Conservation (phyloP, 192 early-diverging fungal species). For the Umbelopsis vinacea region DNA sequence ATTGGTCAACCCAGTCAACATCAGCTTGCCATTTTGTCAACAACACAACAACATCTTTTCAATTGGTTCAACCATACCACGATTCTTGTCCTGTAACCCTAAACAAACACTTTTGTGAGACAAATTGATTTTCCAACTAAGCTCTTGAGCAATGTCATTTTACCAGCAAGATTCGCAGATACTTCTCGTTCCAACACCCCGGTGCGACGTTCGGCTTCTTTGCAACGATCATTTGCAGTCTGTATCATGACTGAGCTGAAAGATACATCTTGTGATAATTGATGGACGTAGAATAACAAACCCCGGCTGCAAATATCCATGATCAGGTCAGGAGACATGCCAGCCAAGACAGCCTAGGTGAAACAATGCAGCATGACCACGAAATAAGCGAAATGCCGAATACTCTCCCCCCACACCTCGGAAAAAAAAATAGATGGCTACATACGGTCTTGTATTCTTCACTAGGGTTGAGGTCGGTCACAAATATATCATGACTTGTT, state of each 20-base stretch:
- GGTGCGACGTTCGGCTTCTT: constrained; percentile 37
- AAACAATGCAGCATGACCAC: not conserved
- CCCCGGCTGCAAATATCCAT: constrained; percentile 69
- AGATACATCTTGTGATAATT: constrained; percentile 59
- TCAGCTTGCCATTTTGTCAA: no score
- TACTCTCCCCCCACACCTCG: not conserved
- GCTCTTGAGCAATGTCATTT: no score
- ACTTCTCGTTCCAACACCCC: constrained; percentile 41
- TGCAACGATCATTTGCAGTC: constrained; percentile 42
- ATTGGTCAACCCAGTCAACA: not conserved
- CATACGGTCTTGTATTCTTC: constrained; percentile 69
- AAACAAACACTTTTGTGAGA: not conserved
- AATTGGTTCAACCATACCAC: constrained; percentile 4
- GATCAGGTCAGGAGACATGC: constrained; percentile 62
- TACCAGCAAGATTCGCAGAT: constrained; percentile 4
- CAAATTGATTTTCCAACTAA: not conserved
- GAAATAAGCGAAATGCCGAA: not conserved
- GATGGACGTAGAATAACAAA: constrained; percentile 70
- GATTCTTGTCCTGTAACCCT: constrained; percentile 30
- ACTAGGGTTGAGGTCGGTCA: constrained; percentile 58
- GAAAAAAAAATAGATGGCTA: not conserved
- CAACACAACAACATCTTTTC: no score
- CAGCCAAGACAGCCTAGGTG: constrained; percentile 62
- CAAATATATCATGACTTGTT: constrained; percentile 57
- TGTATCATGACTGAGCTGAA: constrained; percentile 45